phyloP scores from a whole-genome alignment of 176 grass and related monocot genomes.

The Bolboschoenus planiculmis region DNA sequence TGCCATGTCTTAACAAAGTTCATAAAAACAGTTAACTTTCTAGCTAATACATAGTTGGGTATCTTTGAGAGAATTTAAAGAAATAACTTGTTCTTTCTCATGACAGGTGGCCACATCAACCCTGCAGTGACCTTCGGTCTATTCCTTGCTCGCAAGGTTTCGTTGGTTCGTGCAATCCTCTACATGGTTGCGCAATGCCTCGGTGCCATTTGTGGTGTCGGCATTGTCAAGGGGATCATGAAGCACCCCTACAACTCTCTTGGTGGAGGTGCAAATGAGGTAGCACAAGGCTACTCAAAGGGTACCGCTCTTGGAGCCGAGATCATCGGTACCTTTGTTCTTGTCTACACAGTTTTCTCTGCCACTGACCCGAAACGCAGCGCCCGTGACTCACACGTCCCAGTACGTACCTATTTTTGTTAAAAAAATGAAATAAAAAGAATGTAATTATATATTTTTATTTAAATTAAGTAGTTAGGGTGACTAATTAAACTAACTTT shows the following conservation, averaged over 20 bases:
- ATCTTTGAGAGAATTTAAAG: not conserved
- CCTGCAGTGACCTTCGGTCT: constrained; percentile 22
- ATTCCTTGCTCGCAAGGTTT: constrained; percentile 24
- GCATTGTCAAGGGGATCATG: constrained; percentile 24
- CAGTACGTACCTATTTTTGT: not conserved
- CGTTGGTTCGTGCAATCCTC: constrained; percentile 10
- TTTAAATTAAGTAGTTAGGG: too few species aligned
- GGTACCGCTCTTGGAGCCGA: constrained; percentile 23
- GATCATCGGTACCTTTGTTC: constrained; percentile 24
- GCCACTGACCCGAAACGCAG: constrained; percentile 21
- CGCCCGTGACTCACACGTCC: constrained; percentile 21
- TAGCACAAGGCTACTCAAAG: not conserved
- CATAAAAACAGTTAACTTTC: not conserved
- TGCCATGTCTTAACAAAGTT: not conserved
- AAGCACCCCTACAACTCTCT: constrained; percentile 6
- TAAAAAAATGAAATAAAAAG: too few species aligned
- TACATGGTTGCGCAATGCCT: constrained; percentile 24
- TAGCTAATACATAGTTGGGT: not conserved
- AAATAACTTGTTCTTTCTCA: not conserved
- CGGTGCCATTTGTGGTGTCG: constrained; percentile 14
- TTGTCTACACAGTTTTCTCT: constrained; percentile 20
- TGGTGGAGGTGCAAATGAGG: constrained; percentile 8
- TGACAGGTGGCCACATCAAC: constrained; percentile 22
- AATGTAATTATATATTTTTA: too few species aligned
- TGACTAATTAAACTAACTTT: too few species aligned